These are phyloP conservation scores for Aspergillus brunneoviolaceus DNA, from an alignment of 2,329 filamentous ascomycete species.

Conservation along the genomic window DNA sequence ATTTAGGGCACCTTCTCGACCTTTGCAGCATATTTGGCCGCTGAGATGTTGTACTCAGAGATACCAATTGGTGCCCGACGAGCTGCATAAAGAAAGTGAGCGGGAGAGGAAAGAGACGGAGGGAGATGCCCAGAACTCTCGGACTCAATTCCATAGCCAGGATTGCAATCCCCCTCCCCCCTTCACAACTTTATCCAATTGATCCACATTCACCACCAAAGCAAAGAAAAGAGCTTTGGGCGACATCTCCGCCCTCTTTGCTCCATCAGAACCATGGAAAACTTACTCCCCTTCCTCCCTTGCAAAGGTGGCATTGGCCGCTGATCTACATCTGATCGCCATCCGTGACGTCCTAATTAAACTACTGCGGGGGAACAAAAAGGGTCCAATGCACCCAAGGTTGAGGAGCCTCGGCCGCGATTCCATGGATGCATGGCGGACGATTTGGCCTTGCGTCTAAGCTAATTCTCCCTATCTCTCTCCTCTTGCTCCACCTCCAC, in stretches of 20 bases:
- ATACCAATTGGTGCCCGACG: neutral
- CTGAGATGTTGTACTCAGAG: neutral
- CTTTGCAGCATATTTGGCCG: neutral
- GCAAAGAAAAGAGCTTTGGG: too few species aligned
- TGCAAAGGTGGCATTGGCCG: neutral
- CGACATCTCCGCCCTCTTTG: neutral
- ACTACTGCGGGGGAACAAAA: neutral
- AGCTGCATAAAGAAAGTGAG: neutral
- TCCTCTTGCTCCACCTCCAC: neutral
- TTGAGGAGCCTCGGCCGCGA: neutral
- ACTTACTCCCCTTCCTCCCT: neutral
- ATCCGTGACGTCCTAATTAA: neutral
- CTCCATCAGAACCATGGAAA: neutral
- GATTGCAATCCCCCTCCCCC: neutral
- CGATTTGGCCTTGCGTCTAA: neutral
- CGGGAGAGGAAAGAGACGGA: neutral
- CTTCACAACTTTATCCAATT: too few species aligned
- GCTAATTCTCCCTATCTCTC: neutral
- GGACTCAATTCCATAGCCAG: neutral
- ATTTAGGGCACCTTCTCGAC: neutral
- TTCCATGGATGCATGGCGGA: neutral
- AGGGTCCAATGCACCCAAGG: neutral
- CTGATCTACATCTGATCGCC: neutral
- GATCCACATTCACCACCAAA: neutral
- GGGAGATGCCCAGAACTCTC: neutral